A percentile compares a stretch with the other conserved stretches of the same genome.
phyloP scores from a whole-genome alignment of 2,329 filamentous ascomycete genomes.

The Graphiopsis chlorocephala region DNA sequence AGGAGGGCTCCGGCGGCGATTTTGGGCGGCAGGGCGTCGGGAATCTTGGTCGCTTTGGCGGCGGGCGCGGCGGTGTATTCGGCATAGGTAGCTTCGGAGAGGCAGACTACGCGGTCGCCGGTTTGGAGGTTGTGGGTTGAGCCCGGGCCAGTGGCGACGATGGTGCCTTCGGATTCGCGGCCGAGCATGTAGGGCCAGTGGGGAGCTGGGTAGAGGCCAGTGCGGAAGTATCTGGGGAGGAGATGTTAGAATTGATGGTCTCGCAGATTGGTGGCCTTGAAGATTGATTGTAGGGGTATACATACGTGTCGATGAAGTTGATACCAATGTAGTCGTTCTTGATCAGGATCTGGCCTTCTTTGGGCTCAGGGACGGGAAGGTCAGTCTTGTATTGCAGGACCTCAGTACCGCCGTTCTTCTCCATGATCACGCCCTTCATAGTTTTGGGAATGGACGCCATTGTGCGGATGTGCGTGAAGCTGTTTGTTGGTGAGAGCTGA shows the following conservation, averaged over 20 bases:
- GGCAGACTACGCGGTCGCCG: slow-evolving; percentile 71
- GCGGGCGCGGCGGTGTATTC: slow-evolving; percentile 58
- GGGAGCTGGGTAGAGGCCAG: slow-evolving; percentile 71
- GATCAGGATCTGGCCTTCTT: slow-evolving; percentile 72
- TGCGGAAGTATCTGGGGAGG: slow-evolving; percentile 69
- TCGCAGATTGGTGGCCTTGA: neutral
- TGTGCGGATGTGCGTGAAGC: slow-evolving; percentile 19
- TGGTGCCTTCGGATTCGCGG: slow-evolving; percentile 71
- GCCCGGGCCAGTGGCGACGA: slow-evolving; percentile 60
- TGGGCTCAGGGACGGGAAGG: slow-evolving; percentile 65
- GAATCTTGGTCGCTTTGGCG: slow-evolving; percentile 59
- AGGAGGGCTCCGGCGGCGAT: slow-evolving; percentile 68
- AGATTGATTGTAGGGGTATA: slow-evolving; percentile 5
- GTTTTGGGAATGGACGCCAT: slow-evolving; percentile 59
- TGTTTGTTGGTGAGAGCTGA: neutral
- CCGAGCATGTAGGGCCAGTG: slow-evolving; percentile 72
- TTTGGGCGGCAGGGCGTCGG: slow-evolving; percentile 58
- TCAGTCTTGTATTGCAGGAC: slow-evolving; percentile 70
- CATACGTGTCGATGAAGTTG: slow-evolving; percentile 82
- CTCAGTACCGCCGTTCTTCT: slow-evolving; percentile 69
- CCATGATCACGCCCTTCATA: slow-evolving; percentile 72
- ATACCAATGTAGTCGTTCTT: slow-evolving; percentile 78
- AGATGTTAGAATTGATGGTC: neutral
- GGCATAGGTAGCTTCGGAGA: slow-evolving; percentile 56
- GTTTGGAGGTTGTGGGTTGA: slow-evolving; percentile 53